Percentiles rank a stretch among this genome's conserved stretches.
Conservation (phyloP, 495 filamentous ascomycete species). For the Penicillium salamii region DNA sequence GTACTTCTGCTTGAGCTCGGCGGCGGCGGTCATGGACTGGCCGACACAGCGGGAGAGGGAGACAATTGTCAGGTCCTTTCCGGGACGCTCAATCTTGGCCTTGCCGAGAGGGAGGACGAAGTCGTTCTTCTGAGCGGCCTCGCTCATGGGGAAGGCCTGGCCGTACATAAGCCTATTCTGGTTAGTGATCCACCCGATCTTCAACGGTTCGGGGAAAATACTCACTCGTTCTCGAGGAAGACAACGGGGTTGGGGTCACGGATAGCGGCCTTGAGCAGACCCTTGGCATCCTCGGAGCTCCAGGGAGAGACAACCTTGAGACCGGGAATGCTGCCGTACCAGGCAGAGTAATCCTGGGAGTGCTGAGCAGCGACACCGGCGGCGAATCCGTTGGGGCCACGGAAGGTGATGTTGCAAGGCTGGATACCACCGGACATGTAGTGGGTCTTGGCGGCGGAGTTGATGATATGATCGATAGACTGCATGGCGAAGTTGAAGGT, state of each 20-base stretch:
- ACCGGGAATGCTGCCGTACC: constrained; percentile 97
- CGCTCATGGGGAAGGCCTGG: constrained; percentile 90
- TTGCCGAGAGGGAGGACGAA: constrained; percentile 96
- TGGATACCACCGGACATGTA: constrained; percentile 99
- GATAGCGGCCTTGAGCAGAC: constrained; percentile 94
- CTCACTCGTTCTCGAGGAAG: constrained; percentile 92
- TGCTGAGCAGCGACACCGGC: constrained; percentile 95
- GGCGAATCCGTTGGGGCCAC: constrained; percentile 97
- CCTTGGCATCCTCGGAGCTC: constrained; percentile 97
- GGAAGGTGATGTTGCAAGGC: constrained; percentile 99
- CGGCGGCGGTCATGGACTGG: constrained; percentile 83
- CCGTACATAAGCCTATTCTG: constrained; percentile 79
- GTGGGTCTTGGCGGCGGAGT: constrained; percentile 97
- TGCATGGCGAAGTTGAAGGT: constrained; percentile 99
- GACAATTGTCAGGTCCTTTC: constrained; percentile 95
- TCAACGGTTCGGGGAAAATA: neutral
- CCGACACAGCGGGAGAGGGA: constrained; percentile 93
- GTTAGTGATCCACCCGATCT: neutral
- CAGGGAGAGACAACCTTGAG: constrained; percentile 95
- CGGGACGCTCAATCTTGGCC: constrained; percentile 95
- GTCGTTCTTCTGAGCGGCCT: constrained; percentile 89
- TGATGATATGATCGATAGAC: constrained; percentile 99
- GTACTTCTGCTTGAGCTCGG: constrained; percentile 89
- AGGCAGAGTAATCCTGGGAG: constrained; percentile 96
- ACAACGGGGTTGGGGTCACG: constrained; percentile 96